These are phyloP conservation scores for Pichia sp. DNA, from an alignment of 1,139 yeast species.

Conservation along the genomic window DNA sequence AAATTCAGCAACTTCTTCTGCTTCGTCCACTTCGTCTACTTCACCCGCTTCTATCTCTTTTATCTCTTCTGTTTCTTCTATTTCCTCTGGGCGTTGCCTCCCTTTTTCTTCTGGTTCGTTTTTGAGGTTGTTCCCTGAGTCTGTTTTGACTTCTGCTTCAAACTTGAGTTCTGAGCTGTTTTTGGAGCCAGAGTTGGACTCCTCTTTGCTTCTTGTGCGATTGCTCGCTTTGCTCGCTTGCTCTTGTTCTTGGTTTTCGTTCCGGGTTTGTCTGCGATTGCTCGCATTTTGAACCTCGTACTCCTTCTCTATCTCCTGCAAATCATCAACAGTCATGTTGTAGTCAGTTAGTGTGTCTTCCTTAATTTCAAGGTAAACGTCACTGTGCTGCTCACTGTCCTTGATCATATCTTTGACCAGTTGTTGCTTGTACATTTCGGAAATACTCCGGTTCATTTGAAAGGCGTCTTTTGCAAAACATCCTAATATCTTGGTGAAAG, in stretches of 20 bases:
- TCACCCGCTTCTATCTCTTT: not conserved
- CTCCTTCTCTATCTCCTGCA: slow-evolving; percentile 15
- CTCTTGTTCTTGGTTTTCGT: not conserved
- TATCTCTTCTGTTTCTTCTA: not conserved
- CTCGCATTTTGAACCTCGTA: slow-evolving; percentile 7
- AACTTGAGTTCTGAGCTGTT: not conserved
- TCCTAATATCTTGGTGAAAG: slow-evolving; percentile 16
- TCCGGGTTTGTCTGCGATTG: slow-evolving; percentile 15
- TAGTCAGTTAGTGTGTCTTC: slow-evolving; percentile 6
- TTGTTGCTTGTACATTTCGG: slow-evolving; percentile 22
- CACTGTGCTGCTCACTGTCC: slow-evolving; percentile 7
- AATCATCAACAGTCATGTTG: slow-evolving; percentile 10
- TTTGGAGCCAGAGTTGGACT: not conserved
- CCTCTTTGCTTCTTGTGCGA: slow-evolving; percentile 8
- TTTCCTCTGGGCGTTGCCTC: not conserved
- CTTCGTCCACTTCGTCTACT: not conserved
- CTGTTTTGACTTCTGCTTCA: not conserved
- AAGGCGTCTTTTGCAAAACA: slow-evolving; percentile 24
- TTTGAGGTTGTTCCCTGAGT: not conserved
- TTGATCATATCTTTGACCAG: slow-evolving; percentile 2
- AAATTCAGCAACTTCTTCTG: not conserved
- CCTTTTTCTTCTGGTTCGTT: not conserved
- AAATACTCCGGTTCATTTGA: slow-evolving; percentile 22
- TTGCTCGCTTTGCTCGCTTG: slow-evolving; percentile 12
- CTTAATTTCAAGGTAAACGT: slow-evolving; percentile 13